Evolutionary conservation across 2,329 filamentous ascomycete species (phyloP), one percentile per base, ranked within the genome.

Genomic region (Macroventuria anomochaeta): DNA sequence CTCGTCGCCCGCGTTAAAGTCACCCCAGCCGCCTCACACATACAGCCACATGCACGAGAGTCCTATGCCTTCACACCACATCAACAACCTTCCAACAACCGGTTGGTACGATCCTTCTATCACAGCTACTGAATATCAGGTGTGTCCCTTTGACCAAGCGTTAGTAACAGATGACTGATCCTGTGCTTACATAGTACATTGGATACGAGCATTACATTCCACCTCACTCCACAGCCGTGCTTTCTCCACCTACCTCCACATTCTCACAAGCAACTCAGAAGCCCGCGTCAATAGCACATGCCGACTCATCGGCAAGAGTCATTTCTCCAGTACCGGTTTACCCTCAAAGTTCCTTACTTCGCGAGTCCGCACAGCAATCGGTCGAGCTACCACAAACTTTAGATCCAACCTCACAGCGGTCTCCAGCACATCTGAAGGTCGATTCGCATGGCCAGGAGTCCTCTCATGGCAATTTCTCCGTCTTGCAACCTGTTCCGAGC

Each of bases 381-480:
- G 12, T 34, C 13, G 44, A 54, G 23, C 39, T 39, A 29, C 21
- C 39, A 3, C 39, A 33, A 7, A 20, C 33, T 36, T 40, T 55
- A 26, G 58, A 67, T 29, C 20, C 36, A 25, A 53, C 20, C 25
- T 48, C 33, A n/a, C 57, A 59, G 23, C 57, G 56, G 34, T 49
- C 58, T 18, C 55, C 57, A 6, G 47, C 50, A 26, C 55, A 48
- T 3, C 38, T 59, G 11, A 58, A 55, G 26, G 43, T 39, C 23
- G 59, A 53, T 8, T 49, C 58, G 3, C 56, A 58, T 34, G 51
- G 60, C 5, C 52, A 57, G 25, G 61, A 68, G 29, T 64, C 76
- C 10, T 73, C 77, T 29, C 71, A 72, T 46, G 79, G 77, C 58
- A 78, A 74, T 54, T 77, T 77, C n/a, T 76, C 75, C 49, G 73